Base-by-base conservation (phyloP, 495 filamentous ascomycete species). In the Hyphodiscus hymeniophilus region DNA sequence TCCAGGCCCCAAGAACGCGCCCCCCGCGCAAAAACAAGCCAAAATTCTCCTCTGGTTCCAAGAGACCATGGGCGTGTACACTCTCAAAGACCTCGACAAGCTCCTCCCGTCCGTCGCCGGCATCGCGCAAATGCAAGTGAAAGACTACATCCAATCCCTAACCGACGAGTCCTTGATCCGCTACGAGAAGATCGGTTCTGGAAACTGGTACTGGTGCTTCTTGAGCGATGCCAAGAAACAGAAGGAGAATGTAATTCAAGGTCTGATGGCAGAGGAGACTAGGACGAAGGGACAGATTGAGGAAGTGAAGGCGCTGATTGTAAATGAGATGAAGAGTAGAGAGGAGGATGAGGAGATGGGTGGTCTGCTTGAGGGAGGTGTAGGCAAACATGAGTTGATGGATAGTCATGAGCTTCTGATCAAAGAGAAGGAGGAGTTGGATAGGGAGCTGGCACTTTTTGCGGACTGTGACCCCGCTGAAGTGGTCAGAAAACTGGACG, bases 201-300 rank as follows among this genome's bases (percentile, higher is more conserved):
- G 80, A 13, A 88, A 89, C 59, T 89, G 85, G 85, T 89, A 87
- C 66, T 89, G 85, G 85, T 73, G 70, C 50, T 89, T 89, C 59
- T 61, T 63, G 24, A 76, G 70, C 42, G 84, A 87, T 31, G 80
- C 78, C 50, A 79, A 74, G 61, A 72, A 72, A 33, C 21, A 22
- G 6, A 55, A 55, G 38, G 58, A 60, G 38, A 53, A 50, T 11
- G 58, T 66, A 35, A 56, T 83, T 42, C 66, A 61, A 34, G 67
- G 67, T 42, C 61, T 80, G 34, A 67, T 65, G 33, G 63, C 67
- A 42, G 84, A 87, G 47, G 61, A 74, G 57, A 73, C 71, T 45
- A 79, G 74, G 51, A 57, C 73, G 15, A 42, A 40, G 5, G 52
- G 38, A 7, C 45, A 56, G 2, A 59, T 73, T 12, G 50, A 56